phyloP scores from a whole-genome alignment of 2,329 filamentous ascomycete species.

The Fusarium sororula region DNA sequence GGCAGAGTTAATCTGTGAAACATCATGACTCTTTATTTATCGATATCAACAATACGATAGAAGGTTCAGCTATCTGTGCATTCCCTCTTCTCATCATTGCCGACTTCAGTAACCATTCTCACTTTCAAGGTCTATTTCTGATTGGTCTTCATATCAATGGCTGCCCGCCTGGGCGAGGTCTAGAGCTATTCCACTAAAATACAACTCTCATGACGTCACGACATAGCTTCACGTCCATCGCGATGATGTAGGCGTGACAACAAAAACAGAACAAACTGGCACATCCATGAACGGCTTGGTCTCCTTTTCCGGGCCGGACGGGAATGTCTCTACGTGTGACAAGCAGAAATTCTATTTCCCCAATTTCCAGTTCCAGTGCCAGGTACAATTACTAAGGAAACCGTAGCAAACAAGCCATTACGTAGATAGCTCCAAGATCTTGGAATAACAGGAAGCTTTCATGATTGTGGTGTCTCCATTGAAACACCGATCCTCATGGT shows the following conservation, averaged over 20 bases:
- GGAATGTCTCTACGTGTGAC: slow-evolving; percentile 2
- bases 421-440: slow-evolving; percentile 26
- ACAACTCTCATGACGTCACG: slow-evolving; percentile 40
- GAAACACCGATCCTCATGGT: background rate
- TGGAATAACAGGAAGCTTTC: slow-evolving; percentile 21
- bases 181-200: slow-evolving; percentile 7
- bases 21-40: background rate
- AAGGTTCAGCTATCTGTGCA: background rate
- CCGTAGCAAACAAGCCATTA: slow-evolving; percentile 21
- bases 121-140: background rate
- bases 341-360: slow-evolving; percentile 19
- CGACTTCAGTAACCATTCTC: background rate
- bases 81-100: background rate
- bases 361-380: background rate
- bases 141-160: background rate
- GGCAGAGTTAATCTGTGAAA: background rate
- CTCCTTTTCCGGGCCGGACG: background rate
- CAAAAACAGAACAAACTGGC: background rate
- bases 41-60: background rate
- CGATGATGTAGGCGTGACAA: slow-evolving; percentile 42
- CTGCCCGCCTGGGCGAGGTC: background rate
- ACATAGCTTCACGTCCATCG: slow-evolving; percentile 21
- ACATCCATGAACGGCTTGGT: slow-evolving; percentile 3
- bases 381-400: slow-evolving; percentile 1
- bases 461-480: slow-evolving; percentile 22